Conservation (phyloP, 108 stramenopile species). For the Aureococcus anophagefferens region DNA sequence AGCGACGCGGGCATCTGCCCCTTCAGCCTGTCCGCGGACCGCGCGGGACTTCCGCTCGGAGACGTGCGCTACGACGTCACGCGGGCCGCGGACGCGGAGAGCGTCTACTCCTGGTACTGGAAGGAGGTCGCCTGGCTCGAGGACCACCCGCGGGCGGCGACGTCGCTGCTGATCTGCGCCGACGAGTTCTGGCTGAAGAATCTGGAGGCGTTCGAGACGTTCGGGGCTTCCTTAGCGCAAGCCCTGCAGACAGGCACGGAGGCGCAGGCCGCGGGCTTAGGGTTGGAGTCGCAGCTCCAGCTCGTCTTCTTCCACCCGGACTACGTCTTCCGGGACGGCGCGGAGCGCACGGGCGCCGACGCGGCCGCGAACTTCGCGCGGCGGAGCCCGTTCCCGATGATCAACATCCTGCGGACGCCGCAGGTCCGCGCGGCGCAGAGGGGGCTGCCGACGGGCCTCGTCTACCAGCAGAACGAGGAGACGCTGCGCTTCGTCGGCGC, state of each 20-base stretch:
- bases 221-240: slow-evolving; percentile 73
- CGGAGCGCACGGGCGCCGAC: slow-evolving; percentile 53
- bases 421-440: slow-evolving; percentile 83
- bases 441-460: slow-evolving; percentile 87
- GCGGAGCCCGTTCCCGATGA: slow-evolving; percentile 89
- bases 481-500: slow-evolving; percentile 63
- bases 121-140: slow-evolving; percentile 68
- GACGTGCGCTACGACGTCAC: slow-evolving; percentile 70
- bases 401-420: slow-evolving; percentile 84
- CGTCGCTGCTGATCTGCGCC: slow-evolving; percentile 73
- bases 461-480: slow-evolving; percentile 90
- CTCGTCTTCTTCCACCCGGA: slow-evolving; percentile 94
- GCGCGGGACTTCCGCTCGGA: slow-evolving; percentile 78
- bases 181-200: slow-evolving; percentile 66
- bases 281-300: slow-evolving; percentile 50
- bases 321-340: slow-evolving; percentile 84
- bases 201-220: slow-evolving; percentile 79
- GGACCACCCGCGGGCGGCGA: slow-evolving; percentile 25
- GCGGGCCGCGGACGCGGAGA: slow-evolving; percentile 60
- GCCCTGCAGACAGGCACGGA: slow-evolving; percentile 48
- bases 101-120: slow-evolving; percentile 82
- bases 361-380: slow-evolving; percentile 87
- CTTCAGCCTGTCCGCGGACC: slow-evolving; percentile 64
- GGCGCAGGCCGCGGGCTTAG: slow-evolving; percentile 49
- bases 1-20: slow-evolving; percentile 87